These are phyloP conservation scores for Erysimum pusillum DNA, from an alignment of 441 rosid species.

Conservation along the genomic window DNA sequence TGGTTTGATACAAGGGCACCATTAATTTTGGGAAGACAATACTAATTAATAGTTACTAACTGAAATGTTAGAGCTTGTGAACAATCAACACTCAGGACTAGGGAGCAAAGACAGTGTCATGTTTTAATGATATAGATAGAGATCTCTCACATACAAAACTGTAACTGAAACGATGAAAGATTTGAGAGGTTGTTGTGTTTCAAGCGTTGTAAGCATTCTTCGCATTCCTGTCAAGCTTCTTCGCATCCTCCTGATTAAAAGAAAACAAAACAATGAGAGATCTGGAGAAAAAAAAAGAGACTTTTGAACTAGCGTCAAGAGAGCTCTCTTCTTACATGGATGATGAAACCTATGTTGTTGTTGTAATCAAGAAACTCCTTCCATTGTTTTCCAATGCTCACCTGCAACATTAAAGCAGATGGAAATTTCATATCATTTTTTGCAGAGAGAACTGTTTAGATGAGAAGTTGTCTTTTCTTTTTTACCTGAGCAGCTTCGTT, in stretches of 20 bases:
- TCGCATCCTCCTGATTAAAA: slow-evolving; percentile 76
- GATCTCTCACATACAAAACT: slow-evolving; percentile 42
- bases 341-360: slow-evolving; percentile 70
- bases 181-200: slow-evolving; percentile 31
- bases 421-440: background rate
- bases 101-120: slow-evolving; percentile 24
- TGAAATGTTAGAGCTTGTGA: slow-evolving; percentile 22
- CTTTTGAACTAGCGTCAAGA: background rate
- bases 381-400: slow-evolving; percentile 94
- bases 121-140: slow-evolving; percentile 14
- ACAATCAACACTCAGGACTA: slow-evolving; percentile 4
- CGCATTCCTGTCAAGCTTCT: slow-evolving; percentile 60
- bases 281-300: background rate
- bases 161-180: slow-evolving; percentile 2
- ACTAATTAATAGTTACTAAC: slow-evolving; percentile 6
- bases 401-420: slow-evolving; percentile 48
- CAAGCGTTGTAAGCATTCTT: slow-evolving; percentile 66
- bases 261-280: slow-evolving; percentile 15
- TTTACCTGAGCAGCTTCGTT: slow-evolving; percentile 88
- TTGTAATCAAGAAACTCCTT: slow-evolving; percentile 77
- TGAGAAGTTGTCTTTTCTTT: background rate
- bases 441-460: background rate
- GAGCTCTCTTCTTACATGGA: slow-evolving; percentile 65
- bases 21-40: background rate
- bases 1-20: background rate